Evolutionary conservation across 2,329 filamentous ascomycete species (phyloP).

Genomic region (Diaporthe destruens): DNA sequence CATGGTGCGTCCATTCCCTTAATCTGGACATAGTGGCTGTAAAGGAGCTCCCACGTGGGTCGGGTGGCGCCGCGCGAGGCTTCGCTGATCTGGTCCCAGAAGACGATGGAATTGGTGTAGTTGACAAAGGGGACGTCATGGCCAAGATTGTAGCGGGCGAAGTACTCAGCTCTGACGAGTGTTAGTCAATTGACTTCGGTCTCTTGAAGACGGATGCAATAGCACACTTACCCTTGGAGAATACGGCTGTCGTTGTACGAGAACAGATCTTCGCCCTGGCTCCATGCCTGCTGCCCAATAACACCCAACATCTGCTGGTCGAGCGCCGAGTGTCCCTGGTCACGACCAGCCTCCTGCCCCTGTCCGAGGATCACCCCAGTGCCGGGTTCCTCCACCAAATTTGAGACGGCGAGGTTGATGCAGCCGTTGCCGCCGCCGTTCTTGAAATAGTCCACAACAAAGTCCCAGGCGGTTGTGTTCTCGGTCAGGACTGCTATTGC

Average conservation of each 20-base stretch:
- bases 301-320: constrained; percentile 55
- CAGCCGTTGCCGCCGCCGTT: constrained; percentile 54
- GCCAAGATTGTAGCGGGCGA: constrained; percentile 45
- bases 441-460: constrained; percentile 56
- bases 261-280: constrained; percentile 40
- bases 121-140: constrained; percentile 44
- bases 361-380: constrained; percentile 52
- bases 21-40: constrained; percentile 44
- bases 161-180: constrained; percentile 43
- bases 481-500: constrained; percentile 58
- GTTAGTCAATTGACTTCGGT: background rate
- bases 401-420: constrained; percentile 51
- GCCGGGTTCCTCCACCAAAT: constrained; percentile 48
- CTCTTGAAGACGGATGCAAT: too few relatives aligned
- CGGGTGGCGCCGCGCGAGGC: constrained; percentile 42
- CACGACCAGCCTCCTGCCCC: constrained; percentile 57
- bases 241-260: constrained; percentile 47
- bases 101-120: constrained; percentile 45
- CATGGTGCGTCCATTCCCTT: constrained; percentile 44
- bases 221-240: constrained; percentile 35
- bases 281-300: constrained; percentile 57
- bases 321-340: constrained; percentile 59
- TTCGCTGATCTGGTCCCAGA: constrained; percentile 39
- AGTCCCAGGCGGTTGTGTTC: constrained; percentile 55
- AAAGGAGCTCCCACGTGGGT: constrained; percentile 45